Percentiles rank a stretch among this genome's conserved stretches.
Evolutionary conservation across 345 rosid genomes (phyloP).

Genomic region (Populus davidiana): DNA sequence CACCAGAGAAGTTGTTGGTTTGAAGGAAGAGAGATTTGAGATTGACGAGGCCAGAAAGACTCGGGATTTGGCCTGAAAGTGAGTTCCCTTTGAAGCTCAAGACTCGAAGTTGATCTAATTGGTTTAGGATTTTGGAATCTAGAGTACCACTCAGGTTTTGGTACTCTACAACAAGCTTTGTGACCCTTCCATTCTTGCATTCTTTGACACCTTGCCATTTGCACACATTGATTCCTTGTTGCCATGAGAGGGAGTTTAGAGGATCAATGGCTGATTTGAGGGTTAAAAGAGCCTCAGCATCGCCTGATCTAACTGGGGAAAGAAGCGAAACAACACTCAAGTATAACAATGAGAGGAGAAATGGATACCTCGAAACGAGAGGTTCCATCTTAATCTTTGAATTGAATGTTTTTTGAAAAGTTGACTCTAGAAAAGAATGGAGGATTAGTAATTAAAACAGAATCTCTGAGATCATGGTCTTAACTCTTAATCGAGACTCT

Average conservation of each 20-base stretch:
- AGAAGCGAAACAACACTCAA: constrained; percentile 23
- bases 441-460: not conserved
- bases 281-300: constrained; percentile 57
- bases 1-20: constrained; percentile 67
- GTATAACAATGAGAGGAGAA: constrained; percentile 25
- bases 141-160: constrained; percentile 64
- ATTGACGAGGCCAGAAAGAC: constrained; percentile 59
- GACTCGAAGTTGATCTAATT: constrained; percentile 78
- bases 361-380: constrained; percentile 27
- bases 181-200: constrained; percentile 72
- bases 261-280: constrained; percentile 77
- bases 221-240: constrained; percentile 47
- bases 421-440: not conserved
- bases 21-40: constrained; percentile 78
- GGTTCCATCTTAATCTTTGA: constrained; percentile 23
- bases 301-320: constrained; percentile 56
- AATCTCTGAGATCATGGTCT: constrained; percentile 11
- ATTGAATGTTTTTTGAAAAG: not conserved
- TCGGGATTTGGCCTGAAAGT: constrained; percentile 68
- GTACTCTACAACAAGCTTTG: constrained; percentile 74
- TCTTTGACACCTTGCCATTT: constrained; percentile 72
- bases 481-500: not conserved
- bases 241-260: constrained; percentile 52
- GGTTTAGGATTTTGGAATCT: constrained; percentile 47
- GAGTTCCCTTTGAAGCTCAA: constrained; percentile 84